phyloP scores from a whole-genome alignment of 495 filamentous ascomycete genomes.

The Penicillium turbatum region DNA sequence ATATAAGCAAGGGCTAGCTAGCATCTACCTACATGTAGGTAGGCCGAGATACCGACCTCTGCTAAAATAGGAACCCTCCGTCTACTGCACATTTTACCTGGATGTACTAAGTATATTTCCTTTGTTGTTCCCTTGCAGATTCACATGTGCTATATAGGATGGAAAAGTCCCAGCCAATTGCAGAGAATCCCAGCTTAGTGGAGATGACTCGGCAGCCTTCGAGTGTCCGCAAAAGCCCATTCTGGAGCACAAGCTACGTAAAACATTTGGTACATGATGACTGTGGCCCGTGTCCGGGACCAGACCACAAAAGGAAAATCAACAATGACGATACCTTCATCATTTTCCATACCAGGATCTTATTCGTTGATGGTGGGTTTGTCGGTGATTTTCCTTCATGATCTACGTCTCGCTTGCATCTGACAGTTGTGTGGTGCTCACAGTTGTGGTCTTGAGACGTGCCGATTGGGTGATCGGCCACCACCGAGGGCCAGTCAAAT shows the following conservation, averaged over 20 bases:
- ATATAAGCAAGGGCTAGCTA: not conserved
- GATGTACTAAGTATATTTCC: no score
- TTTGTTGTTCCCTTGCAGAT: not conserved
- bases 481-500: not conserved
- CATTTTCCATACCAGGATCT: not conserved
- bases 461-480: not conserved
- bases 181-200: not conserved
- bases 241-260: not conserved
- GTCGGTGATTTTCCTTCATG: conserved; percentile 3
- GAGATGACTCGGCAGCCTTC: not conserved
- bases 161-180: conserved; percentile 27
- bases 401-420: conserved; percentile 5
- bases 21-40: not conserved
- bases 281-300: not conserved
- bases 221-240: not conserved
- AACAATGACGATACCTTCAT: not conserved
- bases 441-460: not conserved
- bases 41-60: conserved; percentile 18
- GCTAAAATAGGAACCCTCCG: conserved; percentile 39
- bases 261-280: not conserved
- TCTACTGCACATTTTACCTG: not conserved
- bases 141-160: conserved; percentile 10
- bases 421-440: conserved; percentile 3
- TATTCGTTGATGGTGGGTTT: not conserved
- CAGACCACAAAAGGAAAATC: not conserved